These are phyloP conservation scores for Leccinum subgranulosum DNA, from an alignment of 768 basidiomycete genomes.

Conservation along the genomic window DNA sequence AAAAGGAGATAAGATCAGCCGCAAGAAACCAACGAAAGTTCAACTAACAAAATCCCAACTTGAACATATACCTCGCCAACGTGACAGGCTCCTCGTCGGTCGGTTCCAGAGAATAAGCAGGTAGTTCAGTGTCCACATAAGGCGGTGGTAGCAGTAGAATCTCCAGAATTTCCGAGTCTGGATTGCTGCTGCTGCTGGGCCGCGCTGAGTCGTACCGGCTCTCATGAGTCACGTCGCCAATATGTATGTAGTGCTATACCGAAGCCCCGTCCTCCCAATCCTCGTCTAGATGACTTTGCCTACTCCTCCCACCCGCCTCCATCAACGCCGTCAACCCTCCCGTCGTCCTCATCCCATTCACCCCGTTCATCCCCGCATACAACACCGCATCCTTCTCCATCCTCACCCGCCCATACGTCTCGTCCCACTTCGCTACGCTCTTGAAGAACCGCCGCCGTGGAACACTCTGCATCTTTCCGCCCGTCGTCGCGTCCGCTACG, in stretches of 20 bases:
- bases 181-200: not conserved
- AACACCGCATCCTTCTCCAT: constrained; percentile 22
- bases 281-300: constrained; percentile 19
- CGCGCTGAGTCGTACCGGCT: constrained; percentile 30
- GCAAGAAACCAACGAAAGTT: not conserved
- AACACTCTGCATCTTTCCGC: not conserved
- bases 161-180: not conserved
- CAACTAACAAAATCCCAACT: constrained; percentile 47
- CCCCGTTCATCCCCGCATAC: constrained; percentile 13
- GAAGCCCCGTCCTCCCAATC: constrained; percentile 33
- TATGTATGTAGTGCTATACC: constrained; percentile 16
- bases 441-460: constrained; percentile 59
- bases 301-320: constrained; percentile 23
- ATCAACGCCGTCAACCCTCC: constrained; percentile 23
- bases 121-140: constrained; percentile 31
- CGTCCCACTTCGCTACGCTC: constrained; percentile 39
- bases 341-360: constrained; percentile 5
- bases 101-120: constrained; percentile 30
- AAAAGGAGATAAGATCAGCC: not conserved
- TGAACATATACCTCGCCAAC: constrained; percentile 47
- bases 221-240: constrained; percentile 26
- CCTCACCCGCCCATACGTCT: constrained; percentile 22
- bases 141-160: constrained; percentile 24
- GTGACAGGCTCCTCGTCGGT: constrained; percentile 36
- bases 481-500: constrained; percentile 29